A percentile compares a stretch with the other conserved stretches of the same genome.
phyloP scores from a whole-genome alignment of 768 basidiomycete genomes.

The Suillus subaureus region DNA sequence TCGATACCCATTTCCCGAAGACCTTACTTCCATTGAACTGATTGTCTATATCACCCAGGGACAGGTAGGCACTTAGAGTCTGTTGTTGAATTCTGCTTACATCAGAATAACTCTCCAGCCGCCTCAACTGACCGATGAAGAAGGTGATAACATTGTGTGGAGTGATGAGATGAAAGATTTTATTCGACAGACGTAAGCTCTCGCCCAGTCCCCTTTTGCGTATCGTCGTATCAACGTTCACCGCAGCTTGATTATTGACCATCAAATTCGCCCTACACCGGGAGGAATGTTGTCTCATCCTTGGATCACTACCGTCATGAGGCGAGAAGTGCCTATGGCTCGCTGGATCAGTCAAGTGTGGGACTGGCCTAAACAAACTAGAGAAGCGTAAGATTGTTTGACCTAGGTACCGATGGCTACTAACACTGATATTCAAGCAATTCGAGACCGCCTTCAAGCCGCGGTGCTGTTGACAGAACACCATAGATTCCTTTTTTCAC shows the following conservation, averaged over 20 bases:
- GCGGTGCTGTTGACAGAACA: conserved; percentile 5
- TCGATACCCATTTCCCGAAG: conserved; percentile 92
- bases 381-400: conserved; percentile 21
- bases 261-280: conserved; percentile 73
- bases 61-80: conserved; percentile 50
- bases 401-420: background rate
- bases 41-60: conserved; percentile 87
- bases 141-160: conserved; percentile 57
- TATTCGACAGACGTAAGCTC: conserved; percentile 71
- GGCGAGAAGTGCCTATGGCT: conserved; percentile 85
- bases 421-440: background rate
- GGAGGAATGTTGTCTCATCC: conserved; percentile 82
- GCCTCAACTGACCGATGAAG: conserved; percentile 80
- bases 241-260: conserved; percentile 69
- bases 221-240: conserved; percentile 9
- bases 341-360: conserved; percentile 87
- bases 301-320: conserved; percentile 79
- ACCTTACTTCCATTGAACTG: conserved; percentile 91
- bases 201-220: conserved; percentile 7
- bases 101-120: conserved; percentile 48
- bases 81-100: conserved; percentile 21
- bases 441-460: conserved; percentile 9
- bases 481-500: conserved; percentile 6
- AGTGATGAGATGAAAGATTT: conserved; percentile 90
- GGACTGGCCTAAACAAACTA: conserved; percentile 62